Percentiles rank a stretch among this genome's conserved stretches.
Evolutionary conservation across 1,284 basidiomycete genomes (phyloP).

Genomic region (Ceratobasidium sp.): DNA sequence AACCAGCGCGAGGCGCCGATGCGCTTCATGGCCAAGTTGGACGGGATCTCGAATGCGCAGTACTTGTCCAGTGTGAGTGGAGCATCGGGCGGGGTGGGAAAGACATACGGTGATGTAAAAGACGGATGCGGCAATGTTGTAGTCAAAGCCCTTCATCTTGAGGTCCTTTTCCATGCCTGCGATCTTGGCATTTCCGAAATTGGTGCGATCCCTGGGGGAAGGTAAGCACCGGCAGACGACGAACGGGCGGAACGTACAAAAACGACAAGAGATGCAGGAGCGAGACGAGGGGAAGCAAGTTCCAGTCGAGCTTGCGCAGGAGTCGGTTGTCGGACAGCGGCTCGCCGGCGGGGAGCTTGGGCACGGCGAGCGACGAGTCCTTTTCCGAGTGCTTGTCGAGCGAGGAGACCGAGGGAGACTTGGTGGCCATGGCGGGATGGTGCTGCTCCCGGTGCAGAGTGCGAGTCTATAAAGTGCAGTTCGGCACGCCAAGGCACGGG

Average conservation of each 20-base stretch:
- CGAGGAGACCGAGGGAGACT: conserved; percentile 7
- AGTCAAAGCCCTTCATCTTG: conserved; percentile 46
- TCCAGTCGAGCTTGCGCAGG: conserved; percentile 47
- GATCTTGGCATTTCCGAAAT: conserved; percentile 41
- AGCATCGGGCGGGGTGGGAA: not conserved
- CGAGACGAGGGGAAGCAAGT: conserved; percentile 46
- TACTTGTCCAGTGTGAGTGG: not conserved
- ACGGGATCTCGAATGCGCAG: conserved; percentile 36
- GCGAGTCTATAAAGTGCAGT: conserved; percentile 4
- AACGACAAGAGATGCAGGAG: conserved; percentile 47
- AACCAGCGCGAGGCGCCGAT: conserved; percentile 34
- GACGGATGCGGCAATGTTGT: conserved; percentile 45
- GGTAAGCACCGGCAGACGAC: not conserved
- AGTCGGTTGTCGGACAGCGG: conserved; percentile 25
- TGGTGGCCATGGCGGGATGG: conserved; percentile 1
- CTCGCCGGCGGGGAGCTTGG: conserved; percentile 19
- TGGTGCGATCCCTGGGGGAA: conserved; percentile 31
- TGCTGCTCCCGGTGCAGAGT: not conserved
- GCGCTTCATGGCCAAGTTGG: conserved; percentile 23
- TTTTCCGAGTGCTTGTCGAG: conserved; percentile 34
- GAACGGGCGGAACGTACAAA: conserved; percentile 21
- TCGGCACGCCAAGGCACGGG: conserved; percentile 29
- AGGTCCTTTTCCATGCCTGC: conserved; percentile 45
- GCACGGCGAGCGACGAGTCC: conserved; percentile 13
- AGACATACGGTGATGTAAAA: conserved; percentile 45